These are phyloP conservation scores for Lachancea meyersii DNA, from an alignment of 805 yeast species.

Conservation along the genomic window DNA sequence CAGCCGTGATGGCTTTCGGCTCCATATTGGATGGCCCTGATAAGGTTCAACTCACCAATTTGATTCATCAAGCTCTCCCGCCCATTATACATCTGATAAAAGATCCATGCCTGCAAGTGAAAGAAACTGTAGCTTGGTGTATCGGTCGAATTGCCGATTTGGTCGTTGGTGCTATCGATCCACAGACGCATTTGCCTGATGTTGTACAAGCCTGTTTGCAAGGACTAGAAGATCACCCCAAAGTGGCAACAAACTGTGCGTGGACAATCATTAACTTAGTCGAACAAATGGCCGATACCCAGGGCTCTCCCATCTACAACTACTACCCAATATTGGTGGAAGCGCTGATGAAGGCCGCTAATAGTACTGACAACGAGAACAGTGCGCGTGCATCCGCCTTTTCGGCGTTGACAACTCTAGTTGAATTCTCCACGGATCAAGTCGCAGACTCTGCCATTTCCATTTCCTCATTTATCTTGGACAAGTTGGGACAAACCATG, in stretches of 20 bases:
- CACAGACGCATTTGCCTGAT: slow-evolving; percentile 56
- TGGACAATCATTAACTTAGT: slow-evolving; percentile 92
- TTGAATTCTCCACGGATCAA: slow-evolving; percentile 64
- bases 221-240: slow-evolving; percentile 89
- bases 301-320: slow-evolving; percentile 62
- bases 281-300: slow-evolving; percentile 58
- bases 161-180: slow-evolving; percentile 68
- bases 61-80: slow-evolving; percentile 75
- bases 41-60: slow-evolving; percentile 53
- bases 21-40: slow-evolving; percentile 94
- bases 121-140: slow-evolving; percentile 98
- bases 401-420: slow-evolving; percentile 83
- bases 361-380: slow-evolving; percentile 72
- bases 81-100: slow-evolving; percentile 70
- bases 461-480: slow-evolving; percentile 68
- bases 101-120: slow-evolving; percentile 76
- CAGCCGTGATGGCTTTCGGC: slow-evolving; percentile 99
- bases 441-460: slow-evolving; percentile 62
- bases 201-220: slow-evolving; percentile 65
- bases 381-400: slow-evolving; percentile 93
- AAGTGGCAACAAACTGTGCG: slow-evolving; percentile 93
- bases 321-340: slow-evolving; percentile 68
- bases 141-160: slow-evolving; percentile 91
- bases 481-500: slow-evolving; percentile 66
- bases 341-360: slow-evolving; percentile 61